Evolutionary conservation across 805 yeast genomes (phyloP), one percentile per base, ranked within the genome.

Genomic region (Candida montana): DNA sequence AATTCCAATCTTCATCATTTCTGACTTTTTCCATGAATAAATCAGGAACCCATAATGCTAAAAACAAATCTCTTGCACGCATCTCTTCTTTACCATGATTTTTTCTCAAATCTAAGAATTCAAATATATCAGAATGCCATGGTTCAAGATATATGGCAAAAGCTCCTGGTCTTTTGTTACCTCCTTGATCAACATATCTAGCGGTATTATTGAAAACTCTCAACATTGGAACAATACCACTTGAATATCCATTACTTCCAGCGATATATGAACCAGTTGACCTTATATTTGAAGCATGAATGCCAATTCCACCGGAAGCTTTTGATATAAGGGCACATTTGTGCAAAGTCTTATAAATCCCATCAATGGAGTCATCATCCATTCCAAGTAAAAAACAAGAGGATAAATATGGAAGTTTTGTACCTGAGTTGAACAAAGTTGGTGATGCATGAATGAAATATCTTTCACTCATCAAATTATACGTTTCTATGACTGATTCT

Each of bases 141-240:
- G 99, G 98, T 68, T 91, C 99, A 29, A 91, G 62, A 66, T 90
- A 91, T 24, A 90, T 65, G 28, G 97, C 96, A 63, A 93, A 85
- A 2, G 99, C 99, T 47, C 98, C 98, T 0, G 99, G 99, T 57
- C 99, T 74, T 66, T 90, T 91, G 67, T 91, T 91, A 42, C 98
- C 98, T 48, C 99, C 99, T 71, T 91, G 99, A 58, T 91, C 98
- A 35, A 91, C 98, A 59, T 91, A 93, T 54, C 96, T 79, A 17
- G 99, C 98, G 20, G 98, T 89, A 65, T 89, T 85, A 69, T 91
- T 93, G 69, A 81, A 91, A 9, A 93, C 98, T 53, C 96, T 79
- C 19, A 91, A 68, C 98, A 91, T 90, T 18, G 99, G 99, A 31
- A 91, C 82, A 37, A 91, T 66, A 21, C 99, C 99, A 57, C 81